These are phyloP conservation scores for Syzygium grande DNA, from an alignment of 345 rosid species.

Conservation along the genomic window DNA sequence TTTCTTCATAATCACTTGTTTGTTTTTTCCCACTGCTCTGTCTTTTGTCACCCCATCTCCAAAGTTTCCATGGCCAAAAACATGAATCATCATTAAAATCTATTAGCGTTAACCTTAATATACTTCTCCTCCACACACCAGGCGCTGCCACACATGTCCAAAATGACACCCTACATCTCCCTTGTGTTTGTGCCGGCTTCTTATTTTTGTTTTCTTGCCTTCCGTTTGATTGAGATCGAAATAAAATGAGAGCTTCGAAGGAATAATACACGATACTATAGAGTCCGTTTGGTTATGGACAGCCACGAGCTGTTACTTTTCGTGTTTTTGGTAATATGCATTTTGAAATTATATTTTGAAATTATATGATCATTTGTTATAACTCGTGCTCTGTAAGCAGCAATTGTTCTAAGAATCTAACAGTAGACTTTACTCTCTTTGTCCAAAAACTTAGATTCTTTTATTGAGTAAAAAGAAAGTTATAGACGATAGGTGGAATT, in stretches of 20 bases:
- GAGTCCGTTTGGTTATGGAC: neutral
- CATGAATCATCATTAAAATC: neutral
- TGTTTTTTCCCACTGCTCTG: neutral
- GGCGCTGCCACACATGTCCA: neutral
- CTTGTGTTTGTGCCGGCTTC: neutral
- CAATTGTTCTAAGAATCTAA: neutral
- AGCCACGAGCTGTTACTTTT: neutral
- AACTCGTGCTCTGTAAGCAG: too few species aligned
- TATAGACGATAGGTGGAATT: neutral
- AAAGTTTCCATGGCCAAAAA: neutral
- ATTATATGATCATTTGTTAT: neutral
- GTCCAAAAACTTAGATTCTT: neutral
- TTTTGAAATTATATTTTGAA: neutral
- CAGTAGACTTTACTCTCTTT: neutral
- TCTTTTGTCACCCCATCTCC: neutral
- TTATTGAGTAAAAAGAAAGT: neutral
- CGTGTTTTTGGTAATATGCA: neutral
- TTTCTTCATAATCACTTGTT: neutral
- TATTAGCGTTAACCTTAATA: neutral
- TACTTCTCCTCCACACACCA: neutral
- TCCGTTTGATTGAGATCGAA: neutral
- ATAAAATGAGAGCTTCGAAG: neutral
- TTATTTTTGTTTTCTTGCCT: neutral
- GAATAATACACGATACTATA: neutral
- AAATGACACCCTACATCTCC: neutral